phyloP scores from a whole-genome alignment of 1,284 basidiomycete species.

The Rhizopogon parksii region DNA sequence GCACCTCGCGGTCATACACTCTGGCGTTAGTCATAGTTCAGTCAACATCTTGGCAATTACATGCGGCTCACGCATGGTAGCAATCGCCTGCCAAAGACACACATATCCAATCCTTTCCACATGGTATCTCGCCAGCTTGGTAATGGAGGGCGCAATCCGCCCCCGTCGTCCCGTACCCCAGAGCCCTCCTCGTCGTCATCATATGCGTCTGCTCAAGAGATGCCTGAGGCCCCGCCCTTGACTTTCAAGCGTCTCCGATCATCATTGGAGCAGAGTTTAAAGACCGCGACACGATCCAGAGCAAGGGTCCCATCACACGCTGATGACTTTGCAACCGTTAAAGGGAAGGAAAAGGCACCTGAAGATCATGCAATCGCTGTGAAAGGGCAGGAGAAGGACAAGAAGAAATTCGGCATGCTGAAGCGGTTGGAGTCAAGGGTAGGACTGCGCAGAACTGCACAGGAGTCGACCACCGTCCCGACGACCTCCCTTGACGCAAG shows the following conservation, averaged over 20 bases:
- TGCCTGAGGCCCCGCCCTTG: constrained; percentile 38
- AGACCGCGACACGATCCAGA: constrained; percentile 53
- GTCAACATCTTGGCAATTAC: constrained; percentile 17
- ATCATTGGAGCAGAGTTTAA: constrained; percentile 58
- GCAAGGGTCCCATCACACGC: constrained; percentile 23
- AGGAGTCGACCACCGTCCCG: constrained; percentile 40
- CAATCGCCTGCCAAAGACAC: constrained; percentile 38
- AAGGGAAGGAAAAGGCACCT: constrained; percentile 34
- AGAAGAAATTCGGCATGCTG: constrained; percentile 33
- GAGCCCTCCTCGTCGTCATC: constrained; percentile 27
- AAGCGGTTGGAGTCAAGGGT: constrained; percentile 43
- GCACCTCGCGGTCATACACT: constrained; percentile 8
- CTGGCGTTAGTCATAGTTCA: constrained; percentile 9
- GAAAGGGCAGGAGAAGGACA: constrained; percentile 25
- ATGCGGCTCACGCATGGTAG: constrained; percentile 39
- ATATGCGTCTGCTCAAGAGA: constrained; percentile 17
- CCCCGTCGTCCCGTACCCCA: constrained; percentile 37
- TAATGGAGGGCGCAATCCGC: constrained; percentile 28
- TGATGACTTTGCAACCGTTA: constrained; percentile 40
- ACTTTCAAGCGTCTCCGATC: constrained; percentile 59
- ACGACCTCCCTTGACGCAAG: constrained; percentile 28
- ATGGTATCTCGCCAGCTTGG: constrained; percentile 41
- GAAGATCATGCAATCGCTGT: constrained; percentile 28
- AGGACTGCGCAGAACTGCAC: constrained; percentile 44
- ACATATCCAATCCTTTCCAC: constrained; percentile 40